Evolutionary conservation across 2,329 filamentous ascomycete genomes (phyloP), one percentile per base, ranked within the genome.

Genomic region (Aureobasidium sp.): DNA sequence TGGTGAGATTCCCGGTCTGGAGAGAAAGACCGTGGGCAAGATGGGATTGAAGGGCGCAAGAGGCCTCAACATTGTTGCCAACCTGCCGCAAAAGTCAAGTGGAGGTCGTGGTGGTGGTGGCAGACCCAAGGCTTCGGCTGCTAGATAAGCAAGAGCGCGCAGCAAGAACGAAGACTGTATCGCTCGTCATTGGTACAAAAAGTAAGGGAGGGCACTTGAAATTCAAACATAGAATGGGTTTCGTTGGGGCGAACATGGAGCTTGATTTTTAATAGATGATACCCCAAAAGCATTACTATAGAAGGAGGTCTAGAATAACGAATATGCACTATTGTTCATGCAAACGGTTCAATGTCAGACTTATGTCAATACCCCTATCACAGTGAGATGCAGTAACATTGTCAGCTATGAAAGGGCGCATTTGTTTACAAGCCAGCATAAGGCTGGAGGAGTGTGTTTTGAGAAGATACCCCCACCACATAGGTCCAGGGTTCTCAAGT

Each of bases 1-100:
- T 66, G 73, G 75, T 2, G 77, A 79, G 67, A 72, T 76, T 30
- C 78, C 78, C 0, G 67, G 75, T 65, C 72, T 80, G 42, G 76
- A 78, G 55, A 78, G 75, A 68, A 74, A 70, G 60, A 71, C 74
- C 0, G 71, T 79, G 3, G 75, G 76, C 47, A 79, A 79, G 70
- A 79, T 79, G 77, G 77, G 77, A 5, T 62, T 79, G 63, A 78
- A 76, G 67, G 77, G 77, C 45, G 75, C 77, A 5, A 68, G 67
- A 14, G 77, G 77, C 11, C 67, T 79, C 30, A 61, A 61, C 44
- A 37, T 53, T 47, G 59, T 53, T 30, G 55, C 55, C 25, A 59
- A 59, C 44, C n/a, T 59, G 42, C 55, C 55, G 6, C 42, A 48
- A 59, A 49, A 39, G 25, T 59, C 55, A 7, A 32, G 11, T 16